Evolutionary conservation across 208 protist genomes (phyloP).

Genomic region (Leishmania turanica): DNA sequence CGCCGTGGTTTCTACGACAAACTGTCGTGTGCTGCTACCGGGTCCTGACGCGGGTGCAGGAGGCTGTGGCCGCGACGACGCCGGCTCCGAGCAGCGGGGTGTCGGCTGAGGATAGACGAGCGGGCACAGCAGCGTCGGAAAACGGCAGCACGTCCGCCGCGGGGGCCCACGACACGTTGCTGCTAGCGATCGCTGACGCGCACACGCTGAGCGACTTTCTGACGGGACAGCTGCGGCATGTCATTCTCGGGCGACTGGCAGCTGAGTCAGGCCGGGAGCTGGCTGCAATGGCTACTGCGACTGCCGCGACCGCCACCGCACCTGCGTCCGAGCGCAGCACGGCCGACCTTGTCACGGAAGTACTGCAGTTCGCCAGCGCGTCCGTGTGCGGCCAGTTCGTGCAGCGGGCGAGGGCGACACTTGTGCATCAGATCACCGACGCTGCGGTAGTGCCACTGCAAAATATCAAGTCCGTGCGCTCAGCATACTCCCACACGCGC

Average conservation of each 20-base stretch:
- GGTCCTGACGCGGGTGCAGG: conserved; percentile 28
- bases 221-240: conserved; percentile 9
- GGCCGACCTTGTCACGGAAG: conserved; percentile 15
- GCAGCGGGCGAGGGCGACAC: conserved; percentile 16
- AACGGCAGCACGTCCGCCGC: not conserved
- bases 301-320: not conserved
- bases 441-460: conserved; percentile 52
- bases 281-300: not conserved
- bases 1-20: conserved; percentile 32
- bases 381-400: conserved; percentile 34
- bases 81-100: not conserved
- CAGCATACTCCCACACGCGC: conserved; percentile 70
- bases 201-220: conserved; percentile 25
- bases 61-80: conserved; percentile 7
- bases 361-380: conserved; percentile 21
- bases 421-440: conserved; percentile 45
- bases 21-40: conserved; percentile 30
- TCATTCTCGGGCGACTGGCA: conserved; percentile 16
- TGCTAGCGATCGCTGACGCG: conserved; percentile 27
- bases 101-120: not conserved
- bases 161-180: conserved; percentile 4
- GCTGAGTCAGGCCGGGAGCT: not conserved
- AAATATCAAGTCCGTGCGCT: conserved; percentile 75
- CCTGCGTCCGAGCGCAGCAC: conserved; percentile 18
- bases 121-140: not conserved